These are phyloP conservation scores for Penicillium argentinense DNA, from an alignment of 495 filamentous ascomycete species.

Conservation along the genomic window DNA sequence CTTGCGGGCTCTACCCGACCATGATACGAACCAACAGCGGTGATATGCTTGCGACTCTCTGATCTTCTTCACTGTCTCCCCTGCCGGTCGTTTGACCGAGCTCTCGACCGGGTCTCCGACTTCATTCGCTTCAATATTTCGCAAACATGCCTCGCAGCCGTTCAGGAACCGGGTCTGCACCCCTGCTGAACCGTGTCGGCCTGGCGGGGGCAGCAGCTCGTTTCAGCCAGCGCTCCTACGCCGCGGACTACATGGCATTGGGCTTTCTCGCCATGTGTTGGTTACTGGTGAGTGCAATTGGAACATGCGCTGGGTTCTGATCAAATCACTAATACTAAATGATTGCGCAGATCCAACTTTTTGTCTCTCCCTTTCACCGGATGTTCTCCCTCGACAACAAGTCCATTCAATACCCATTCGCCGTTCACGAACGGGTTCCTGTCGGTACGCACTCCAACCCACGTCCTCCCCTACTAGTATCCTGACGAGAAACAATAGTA, in stretches of 20 bases:
- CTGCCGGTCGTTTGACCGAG: not conserved
- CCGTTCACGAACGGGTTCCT: constrained; percentile 79
- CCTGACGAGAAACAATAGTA: constrained; percentile 34
- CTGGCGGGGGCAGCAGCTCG: constrained; percentile 40
- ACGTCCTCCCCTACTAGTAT: not conserved
- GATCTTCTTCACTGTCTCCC: not conserved
- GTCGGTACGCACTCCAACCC: constrained; percentile 51
- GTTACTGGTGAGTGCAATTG: constrained; percentile 52
- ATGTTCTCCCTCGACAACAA: constrained; percentile 74
- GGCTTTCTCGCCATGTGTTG: constrained; percentile 65
- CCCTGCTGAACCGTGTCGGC: constrained; percentile 31
- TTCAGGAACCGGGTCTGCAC: constrained; percentile 26
- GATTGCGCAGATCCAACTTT: constrained; percentile 57
- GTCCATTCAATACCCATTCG: constrained; percentile 82
- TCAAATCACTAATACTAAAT: not conserved
- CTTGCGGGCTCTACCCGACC: too few species aligned
- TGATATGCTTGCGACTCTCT: not conserved
- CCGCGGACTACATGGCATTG: constrained; percentile 83
- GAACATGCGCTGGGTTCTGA: too few species aligned
- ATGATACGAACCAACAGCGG: too few species aligned
- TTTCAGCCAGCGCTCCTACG: constrained; percentile 69
- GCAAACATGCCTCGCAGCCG: constrained; percentile 36
- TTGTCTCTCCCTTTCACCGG: constrained; percentile 84
- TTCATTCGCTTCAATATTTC: too few species aligned
- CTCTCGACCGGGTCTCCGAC: not conserved